A percentile compares a stretch with the other conserved stretches of the same genome.
These are phyloP conservation scores for Flaveria ramosissima DNA, from an alignment of 129 eudicot species.

Conservation along the genomic window DNA sequence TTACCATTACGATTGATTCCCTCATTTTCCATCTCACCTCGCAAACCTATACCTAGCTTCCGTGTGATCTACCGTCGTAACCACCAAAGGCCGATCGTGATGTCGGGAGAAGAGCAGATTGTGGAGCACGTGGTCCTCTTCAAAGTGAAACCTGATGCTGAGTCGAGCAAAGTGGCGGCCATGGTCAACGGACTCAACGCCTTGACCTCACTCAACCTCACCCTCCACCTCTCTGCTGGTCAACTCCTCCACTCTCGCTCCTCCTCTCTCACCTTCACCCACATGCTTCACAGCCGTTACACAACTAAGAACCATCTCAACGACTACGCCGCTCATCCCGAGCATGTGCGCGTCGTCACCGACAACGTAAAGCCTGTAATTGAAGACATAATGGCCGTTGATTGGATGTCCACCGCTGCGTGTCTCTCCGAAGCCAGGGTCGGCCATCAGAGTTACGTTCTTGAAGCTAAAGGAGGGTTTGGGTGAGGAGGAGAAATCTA, in stretches of 20 bases:
- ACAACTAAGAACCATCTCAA: conserved; percentile 45
- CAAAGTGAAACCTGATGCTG: conserved; percentile 57
- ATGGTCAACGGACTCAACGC: conserved; percentile 58
- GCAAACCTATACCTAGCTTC: not conserved
- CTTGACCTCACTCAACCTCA: conserved; percentile 52
- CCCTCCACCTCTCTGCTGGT: conserved; percentile 58
- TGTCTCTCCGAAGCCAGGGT: conserved; percentile 43
- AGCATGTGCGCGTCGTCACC: conserved; percentile 53
- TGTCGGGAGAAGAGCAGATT: conserved; percentile 44
- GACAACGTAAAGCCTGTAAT: conserved; percentile 48
- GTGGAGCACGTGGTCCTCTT: conserved; percentile 84
- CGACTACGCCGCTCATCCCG: conserved; percentile 58
- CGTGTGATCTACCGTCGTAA: conserved; percentile 1
- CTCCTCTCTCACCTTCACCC: conserved; percentile 63
- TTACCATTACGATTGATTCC: conserved; percentile 4
- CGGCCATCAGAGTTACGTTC: conserved; percentile 62
- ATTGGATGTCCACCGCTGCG: conserved; percentile 60
- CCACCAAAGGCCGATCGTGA: conserved; percentile 30
- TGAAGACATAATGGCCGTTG: conserved; percentile 80
- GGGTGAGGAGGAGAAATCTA: conserved; percentile 45
- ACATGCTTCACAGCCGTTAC: conserved; percentile 86
- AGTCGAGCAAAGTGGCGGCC: conserved; percentile 43
- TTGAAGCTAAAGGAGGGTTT: conserved; percentile 57
- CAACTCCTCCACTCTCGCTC: conserved; percentile 44
- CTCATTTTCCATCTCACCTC: not conserved